These are phyloP conservation scores for Neoscytalidium dimidiatum DNA, from an alignment of 2,329 filamentous ascomycete species.

Conservation along the genomic window DNA sequence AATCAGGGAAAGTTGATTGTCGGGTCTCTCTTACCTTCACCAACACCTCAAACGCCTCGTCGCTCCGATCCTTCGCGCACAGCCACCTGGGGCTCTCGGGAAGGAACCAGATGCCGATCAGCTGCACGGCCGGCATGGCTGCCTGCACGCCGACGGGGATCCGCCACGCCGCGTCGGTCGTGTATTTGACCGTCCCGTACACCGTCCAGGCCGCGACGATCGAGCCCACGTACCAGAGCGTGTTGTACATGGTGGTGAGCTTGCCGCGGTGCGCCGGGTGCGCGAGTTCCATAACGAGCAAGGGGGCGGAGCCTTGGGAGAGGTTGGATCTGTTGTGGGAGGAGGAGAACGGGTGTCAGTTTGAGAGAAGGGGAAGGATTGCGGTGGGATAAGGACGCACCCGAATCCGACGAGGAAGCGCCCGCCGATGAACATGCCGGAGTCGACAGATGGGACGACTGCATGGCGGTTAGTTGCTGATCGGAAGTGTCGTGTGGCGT, in stretches of 20 bases:
- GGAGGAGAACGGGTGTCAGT: too few relatives aligned
- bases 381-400: conserved; percentile 39
- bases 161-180: conserved; percentile 27
- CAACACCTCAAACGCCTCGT: conserved; percentile 49
- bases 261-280: conserved; percentile 65
- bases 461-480: neutral
- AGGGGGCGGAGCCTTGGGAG: conserved; percentile 45
- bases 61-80: conserved; percentile 25
- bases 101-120: conserved; percentile 35
- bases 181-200: conserved; percentile 27
- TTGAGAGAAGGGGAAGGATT: conserved; percentile 32
- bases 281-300: conserved; percentile 65
- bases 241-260: conserved; percentile 61
- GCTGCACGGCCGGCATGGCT: conserved; percentile 42
- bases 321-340: conserved; percentile 45
- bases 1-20: too few relatives aligned
- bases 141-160: conserved; percentile 7
- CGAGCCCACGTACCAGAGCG: conserved; percentile 51
- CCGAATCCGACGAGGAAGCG: conserved; percentile 65
- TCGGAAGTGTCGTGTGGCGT: neutral
- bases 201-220: conserved; percentile 31
- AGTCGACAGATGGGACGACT: conserved; percentile 3
- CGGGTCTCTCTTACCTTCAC: conserved; percentile 52
- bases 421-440: conserved; percentile 58
- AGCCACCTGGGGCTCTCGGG: conserved; percentile 61